Conservation (phyloP, 371 early-diverging fungal genomes). For the Mucor irregularis region DNA sequence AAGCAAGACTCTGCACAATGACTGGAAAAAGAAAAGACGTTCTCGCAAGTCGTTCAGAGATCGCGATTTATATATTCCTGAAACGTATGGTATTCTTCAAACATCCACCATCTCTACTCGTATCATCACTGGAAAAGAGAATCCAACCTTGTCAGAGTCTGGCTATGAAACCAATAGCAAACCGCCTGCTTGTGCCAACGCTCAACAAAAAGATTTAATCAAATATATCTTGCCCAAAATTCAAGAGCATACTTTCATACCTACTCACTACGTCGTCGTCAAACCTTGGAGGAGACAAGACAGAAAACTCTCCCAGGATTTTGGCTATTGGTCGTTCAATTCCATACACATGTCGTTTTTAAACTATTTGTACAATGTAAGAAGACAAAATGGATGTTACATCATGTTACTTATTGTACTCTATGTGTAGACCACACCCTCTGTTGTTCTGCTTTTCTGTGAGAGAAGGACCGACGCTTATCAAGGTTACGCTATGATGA, state of each 20-base stretch:
- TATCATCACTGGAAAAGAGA: too few species aligned
- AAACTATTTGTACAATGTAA: not conserved
- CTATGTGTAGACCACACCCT: not conserved
- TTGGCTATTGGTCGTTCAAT: not conserved
- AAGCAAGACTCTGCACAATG: not conserved
- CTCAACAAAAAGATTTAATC: too few species aligned
- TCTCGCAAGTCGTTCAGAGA: too few species aligned
- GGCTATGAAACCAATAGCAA: too few species aligned
- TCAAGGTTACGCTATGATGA: not conserved
- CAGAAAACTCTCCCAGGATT: not conserved
- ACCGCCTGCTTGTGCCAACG: too few species aligned
- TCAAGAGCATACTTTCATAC: too few species aligned
- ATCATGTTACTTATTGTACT: not conserved
- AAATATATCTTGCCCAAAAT: too few species aligned
- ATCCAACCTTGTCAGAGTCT: too few species aligned
- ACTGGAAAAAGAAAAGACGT: not conserved
- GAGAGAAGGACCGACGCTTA: not conserved
- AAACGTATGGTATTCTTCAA: not conserved
- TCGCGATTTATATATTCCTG: not conserved
- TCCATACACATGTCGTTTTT: not conserved
- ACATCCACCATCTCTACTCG: too few species aligned
- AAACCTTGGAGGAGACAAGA: not conserved
- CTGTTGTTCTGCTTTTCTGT: not conserved
- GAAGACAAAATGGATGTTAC: not conserved
- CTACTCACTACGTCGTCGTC: not conserved